These are phyloP conservation scores for Erodium trifolium DNA, from an alignment of 441 rosid species.

Conservation along the genomic window DNA sequence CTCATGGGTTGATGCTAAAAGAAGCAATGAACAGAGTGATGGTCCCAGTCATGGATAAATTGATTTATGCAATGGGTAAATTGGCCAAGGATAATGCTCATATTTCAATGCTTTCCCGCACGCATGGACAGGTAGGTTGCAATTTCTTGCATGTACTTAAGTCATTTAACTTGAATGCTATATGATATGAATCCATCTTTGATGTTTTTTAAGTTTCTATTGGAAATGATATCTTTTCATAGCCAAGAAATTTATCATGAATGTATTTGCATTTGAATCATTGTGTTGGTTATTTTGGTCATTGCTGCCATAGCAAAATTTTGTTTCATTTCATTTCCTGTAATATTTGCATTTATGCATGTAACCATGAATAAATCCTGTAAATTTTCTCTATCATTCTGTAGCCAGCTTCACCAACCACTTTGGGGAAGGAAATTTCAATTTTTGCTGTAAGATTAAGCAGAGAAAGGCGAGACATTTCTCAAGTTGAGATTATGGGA, in stretches of 20 bases:
- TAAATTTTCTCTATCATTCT: constrained; percentile 10
- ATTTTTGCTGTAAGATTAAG: constrained; percentile 76
- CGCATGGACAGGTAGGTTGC: constrained; percentile 84
- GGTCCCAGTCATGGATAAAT: constrained; percentile 65
- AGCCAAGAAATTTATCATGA: not conserved
- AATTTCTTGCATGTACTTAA: not conserved
- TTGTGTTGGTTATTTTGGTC: constrained; percentile 2
- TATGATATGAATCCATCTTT: not conserved
- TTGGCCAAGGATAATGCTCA: constrained; percentile 64
- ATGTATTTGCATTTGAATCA: not conserved
- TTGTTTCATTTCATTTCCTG: not conserved
- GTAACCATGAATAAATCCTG: not conserved
- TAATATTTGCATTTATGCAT: too few species aligned
- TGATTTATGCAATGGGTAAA: constrained; percentile 47
- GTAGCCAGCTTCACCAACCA: constrained; percentile 96
- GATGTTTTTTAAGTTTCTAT: not conserved
- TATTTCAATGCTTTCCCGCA: constrained; percentile 84
- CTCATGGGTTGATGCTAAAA: constrained; percentile 84
- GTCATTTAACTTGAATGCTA: not conserved
- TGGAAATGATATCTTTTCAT: not conserved
- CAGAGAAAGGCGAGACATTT: constrained; percentile 60
- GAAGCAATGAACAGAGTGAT: constrained; percentile 53
- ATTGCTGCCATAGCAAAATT: constrained; percentile 1
- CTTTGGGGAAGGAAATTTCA: constrained; percentile 92
- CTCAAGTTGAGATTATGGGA: constrained; percentile 70